Conservation (phyloP, 768 basidiomycete species). For the Lyophyllum shimeji region DNA sequence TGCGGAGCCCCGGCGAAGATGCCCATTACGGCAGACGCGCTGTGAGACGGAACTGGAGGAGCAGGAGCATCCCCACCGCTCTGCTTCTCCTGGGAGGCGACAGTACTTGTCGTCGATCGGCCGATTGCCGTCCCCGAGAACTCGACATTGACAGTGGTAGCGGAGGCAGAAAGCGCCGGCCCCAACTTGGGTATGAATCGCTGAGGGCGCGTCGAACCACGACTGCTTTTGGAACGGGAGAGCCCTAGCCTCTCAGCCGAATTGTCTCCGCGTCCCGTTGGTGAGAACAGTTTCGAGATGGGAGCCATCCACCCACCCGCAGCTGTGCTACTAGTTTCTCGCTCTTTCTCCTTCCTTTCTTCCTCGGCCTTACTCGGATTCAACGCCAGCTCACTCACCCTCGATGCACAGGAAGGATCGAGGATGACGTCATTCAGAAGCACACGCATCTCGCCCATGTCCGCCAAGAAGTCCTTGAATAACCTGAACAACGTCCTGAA, state of each 20-base stretch:
- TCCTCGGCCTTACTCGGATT: slow-evolving; percentile 53
- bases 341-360: slow-evolving; percentile 35
- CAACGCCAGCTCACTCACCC: slow-evolving; percentile 70
- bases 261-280: slow-evolving; percentile 24
- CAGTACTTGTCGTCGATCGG: slow-evolving; percentile 39
- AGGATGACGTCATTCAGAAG: slow-evolving; percentile 88
- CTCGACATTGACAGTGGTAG: slow-evolving; percentile 95
- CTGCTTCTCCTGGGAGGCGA: slow-evolving; percentile 23
- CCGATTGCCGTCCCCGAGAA: slow-evolving; percentile 70
- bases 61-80: background rate
- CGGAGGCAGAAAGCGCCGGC: slow-evolving; percentile 82
- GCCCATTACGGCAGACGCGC: slow-evolving; percentile 55
- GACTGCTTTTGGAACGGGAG: slow-evolving; percentile 21
- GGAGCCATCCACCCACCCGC: slow-evolving; percentile 80
- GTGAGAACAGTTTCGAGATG: slow-evolving; percentile 73
- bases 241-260: slow-evolving; percentile 16
- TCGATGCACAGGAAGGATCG: slow-evolving; percentile 75
- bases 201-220: slow-evolving; percentile 25
- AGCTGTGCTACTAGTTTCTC: slow-evolving; percentile 26
- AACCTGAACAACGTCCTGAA: slow-evolving; percentile 80
- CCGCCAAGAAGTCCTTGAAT: slow-evolving; percentile 79
- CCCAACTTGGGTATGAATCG: slow-evolving; percentile 75
- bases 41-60: slow-evolving; percentile 6
- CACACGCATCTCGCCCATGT: slow-evolving; percentile 79
- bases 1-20: slow-evolving; percentile 92